A percentile compares a stretch with the other conserved stretches of the same genome.
phyloP scores from a whole-genome alignment of 352 stramenopile genomes.

The Aphanomyces astaci region DNA sequence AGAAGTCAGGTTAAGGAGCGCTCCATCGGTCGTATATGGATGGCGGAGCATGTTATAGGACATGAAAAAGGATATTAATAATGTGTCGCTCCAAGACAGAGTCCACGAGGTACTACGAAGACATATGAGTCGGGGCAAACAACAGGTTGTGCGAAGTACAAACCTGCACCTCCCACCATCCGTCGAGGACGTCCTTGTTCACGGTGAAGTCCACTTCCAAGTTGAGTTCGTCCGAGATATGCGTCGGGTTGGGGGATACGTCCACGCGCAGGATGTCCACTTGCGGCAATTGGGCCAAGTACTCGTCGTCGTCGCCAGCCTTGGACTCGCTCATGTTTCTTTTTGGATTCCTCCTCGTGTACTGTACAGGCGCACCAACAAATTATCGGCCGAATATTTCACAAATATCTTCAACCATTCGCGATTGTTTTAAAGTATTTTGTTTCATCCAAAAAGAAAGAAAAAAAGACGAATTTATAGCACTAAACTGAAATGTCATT shows the following conservation, averaged over 20 bases:
- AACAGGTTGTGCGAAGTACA: no score
- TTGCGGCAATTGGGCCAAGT: slow-evolving; percentile 36
- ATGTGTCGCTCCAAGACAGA: slow-evolving; percentile 76
- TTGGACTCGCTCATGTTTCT: slow-evolving; percentile 67
- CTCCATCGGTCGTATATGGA: not conserved
- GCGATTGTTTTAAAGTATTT: no score
- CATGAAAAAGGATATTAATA: slow-evolving; percentile 69
- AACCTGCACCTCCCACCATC: slow-evolving; percentile 74
- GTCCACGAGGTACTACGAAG: slow-evolving; percentile 69
- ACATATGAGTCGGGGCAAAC: no score
- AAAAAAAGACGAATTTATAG: no score
- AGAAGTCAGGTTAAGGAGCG: slow-evolving; percentile 34
- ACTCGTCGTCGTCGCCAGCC: slow-evolving; percentile 34
- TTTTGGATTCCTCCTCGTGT: not conserved
- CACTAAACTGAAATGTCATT: no score
- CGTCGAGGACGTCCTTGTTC: slow-evolving; percentile 47
- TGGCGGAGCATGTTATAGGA: not conserved
- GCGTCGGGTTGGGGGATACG: slow-evolving; percentile 72
- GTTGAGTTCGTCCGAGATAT: slow-evolving; percentile 64
- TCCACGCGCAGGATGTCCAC: slow-evolving; percentile 72
- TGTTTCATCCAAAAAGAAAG: no score
- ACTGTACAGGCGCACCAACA: not conserved
- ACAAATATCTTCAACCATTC: no score
- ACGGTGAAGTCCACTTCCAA: slow-evolving; percentile 76
- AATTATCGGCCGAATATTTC: not conserved